Conservation (phyloP, 208 protist species). For the Balamuthia mandrillaris region DNA sequence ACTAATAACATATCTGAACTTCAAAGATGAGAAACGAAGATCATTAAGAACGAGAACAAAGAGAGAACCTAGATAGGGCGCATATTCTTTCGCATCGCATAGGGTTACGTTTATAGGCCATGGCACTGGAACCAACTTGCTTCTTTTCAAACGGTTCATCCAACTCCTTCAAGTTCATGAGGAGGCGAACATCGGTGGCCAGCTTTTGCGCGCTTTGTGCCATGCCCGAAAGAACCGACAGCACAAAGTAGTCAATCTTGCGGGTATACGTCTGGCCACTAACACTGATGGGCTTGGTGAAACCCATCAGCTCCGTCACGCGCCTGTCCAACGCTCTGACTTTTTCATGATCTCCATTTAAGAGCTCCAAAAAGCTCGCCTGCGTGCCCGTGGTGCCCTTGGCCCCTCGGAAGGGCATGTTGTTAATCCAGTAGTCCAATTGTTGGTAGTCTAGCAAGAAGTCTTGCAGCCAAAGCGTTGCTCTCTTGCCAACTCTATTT, state of each 20-base stretch:
- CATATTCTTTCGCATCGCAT: conserved; percentile 69
- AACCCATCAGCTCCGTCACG: conserved; percentile 62
- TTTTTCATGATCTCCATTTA: conserved; percentile 62
- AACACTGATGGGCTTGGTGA: conserved; percentile 44
- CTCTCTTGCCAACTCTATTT: conserved; percentile 64
- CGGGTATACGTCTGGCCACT: conserved; percentile 74
- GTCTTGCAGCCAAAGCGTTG: conserved; percentile 68
- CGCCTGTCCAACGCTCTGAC: conserved; percentile 42
- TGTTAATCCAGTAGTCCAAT: conserved; percentile 3
- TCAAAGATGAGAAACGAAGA: conserved; percentile 61
- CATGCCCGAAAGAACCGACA: conserved; percentile 40
- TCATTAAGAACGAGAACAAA: no score
- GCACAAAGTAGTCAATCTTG: conserved; percentile 49
- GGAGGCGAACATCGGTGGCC: conserved; percentile 68
- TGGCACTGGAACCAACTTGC: conserved; percentile 71
- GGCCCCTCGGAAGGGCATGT: conserved; percentile 46
- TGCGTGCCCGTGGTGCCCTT: conserved; percentile 73
- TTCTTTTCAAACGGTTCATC: conserved; percentile 69
- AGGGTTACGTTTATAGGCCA: conserved; percentile 77
- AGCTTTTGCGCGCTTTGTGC: conserved; percentile 63
- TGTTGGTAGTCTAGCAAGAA: conserved; percentile 57
- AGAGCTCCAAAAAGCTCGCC: conserved; percentile 64
- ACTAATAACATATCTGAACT: conserved; percentile 56
- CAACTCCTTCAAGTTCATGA: conserved; percentile 67
- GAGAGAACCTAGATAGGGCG: no score